Base-by-base conservation (phyloP, 805 yeast species). In the Starmerella stellata region DNA sequence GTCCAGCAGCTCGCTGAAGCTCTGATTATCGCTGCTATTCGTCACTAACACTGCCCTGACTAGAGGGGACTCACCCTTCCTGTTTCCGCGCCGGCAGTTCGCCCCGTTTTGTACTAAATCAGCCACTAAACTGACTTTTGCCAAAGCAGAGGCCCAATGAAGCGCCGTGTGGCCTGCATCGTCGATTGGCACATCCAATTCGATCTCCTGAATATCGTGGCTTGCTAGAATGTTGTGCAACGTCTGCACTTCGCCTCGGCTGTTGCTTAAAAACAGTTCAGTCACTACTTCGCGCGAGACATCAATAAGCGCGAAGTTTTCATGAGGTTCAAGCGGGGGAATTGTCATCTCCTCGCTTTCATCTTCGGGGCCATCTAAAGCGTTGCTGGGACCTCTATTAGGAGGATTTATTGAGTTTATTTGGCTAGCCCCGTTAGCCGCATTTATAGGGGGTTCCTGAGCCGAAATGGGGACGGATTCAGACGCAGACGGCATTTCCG, bases 121-220 rank as follows among this genome's bases (percentile, higher is more conserved):
- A 33, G 63, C 70, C 3, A 82, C 87, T 37, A 85, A 64, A 2
- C 72, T 62, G 1, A 75, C 59, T 41, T 81, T 72, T 0, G 93
- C 96, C 55, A 90, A 66, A 0, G 95, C 80, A 14, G 95, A 75
- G 3, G 95, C 92, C 92, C 96, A 80, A 58, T 90, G 99, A 41
- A 90, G 65, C 0, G 94, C 82, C 0, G 94, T 78, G 53, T 90
- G 90, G 1, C 96, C 95, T 41, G 77, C 72, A 49, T 80, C 92
- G 58, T 92, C 99, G 34, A 92, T 79, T 1, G 95, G 75, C 25
- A 82, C 80, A 52, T 82, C 90, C 37, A 85, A 64, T 38, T 44
- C 42, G 30, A 48, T 39, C n/a, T 38, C 20, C 2, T 24, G 21
- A 15, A 23, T 33, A 42, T 72, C 69, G 41, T 43, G 47, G 17